These are phyloP conservation scores for Crithidia bombi DNA, from an alignment of 208 protist genomes.

Conservation along the genomic window DNA sequence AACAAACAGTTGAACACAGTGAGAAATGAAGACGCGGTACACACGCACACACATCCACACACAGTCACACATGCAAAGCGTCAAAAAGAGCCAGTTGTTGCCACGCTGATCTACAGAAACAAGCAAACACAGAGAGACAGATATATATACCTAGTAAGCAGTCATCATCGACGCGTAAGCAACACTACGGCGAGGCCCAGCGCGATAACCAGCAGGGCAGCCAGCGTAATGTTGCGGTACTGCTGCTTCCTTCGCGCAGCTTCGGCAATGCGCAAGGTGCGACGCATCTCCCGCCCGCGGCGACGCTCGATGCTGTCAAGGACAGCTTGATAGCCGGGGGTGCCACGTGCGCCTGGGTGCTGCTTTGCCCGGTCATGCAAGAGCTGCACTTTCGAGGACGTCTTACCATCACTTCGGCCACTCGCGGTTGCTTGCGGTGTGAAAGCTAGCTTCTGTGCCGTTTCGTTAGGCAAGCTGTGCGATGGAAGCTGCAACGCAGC, in stretches of 20 bases:
- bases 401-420: too few species aligned
- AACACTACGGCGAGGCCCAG: slow-evolving; percentile 2
- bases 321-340: slow-evolving; percentile 12
- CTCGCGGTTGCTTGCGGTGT: neutral
- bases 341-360: neutral
- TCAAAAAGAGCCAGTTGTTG: too few species aligned
- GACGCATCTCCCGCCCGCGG: slow-evolving; percentile 27
- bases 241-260: slow-evolving; percentile 1
- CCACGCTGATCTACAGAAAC: too few species aligned
- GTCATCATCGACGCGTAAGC: neutral
- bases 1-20: neutral
- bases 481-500: slow-evolving; percentile 16
- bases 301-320: slow-evolving; percentile 24
- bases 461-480: slow-evolving; percentile 8
- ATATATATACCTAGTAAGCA: neutral
- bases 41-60: too few species aligned
- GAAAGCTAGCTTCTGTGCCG: neutral
- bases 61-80: too few species aligned
- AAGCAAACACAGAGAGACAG: neutral
- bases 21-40: neutral
- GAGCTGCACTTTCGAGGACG: neutral
- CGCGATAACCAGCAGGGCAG: slow-evolving; percentile 12
- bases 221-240: slow-evolving; percentile 7
- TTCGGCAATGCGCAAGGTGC: slow-evolving; percentile 10
- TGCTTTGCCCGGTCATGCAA: slow-evolving; percentile 14